Evolutionary conservation across 148 eudicot genomes (phyloP).

Genomic region (Heliamphora exappendiculata): DNA sequence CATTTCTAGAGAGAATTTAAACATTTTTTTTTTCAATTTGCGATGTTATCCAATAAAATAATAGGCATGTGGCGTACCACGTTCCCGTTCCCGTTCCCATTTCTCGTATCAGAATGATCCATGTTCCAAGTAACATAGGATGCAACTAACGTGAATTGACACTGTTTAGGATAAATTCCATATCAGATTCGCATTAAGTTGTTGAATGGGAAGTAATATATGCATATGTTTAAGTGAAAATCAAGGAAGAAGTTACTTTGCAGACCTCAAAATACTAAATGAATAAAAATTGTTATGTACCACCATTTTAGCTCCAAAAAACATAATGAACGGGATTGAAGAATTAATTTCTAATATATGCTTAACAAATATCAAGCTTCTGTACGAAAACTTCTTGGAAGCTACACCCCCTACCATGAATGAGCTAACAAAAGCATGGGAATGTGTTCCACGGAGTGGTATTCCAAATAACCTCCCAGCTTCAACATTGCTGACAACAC

Average conservation of each 20-base stretch:
- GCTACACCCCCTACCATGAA: constrained; percentile 30
- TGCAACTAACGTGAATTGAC: too few relatives aligned
- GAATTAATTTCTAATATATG: not conserved
- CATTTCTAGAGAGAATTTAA: too few relatives aligned
- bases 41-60: too few relatives aligned
- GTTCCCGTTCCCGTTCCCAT: too few relatives aligned
- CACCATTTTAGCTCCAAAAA: too few relatives aligned
- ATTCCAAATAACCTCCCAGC: constrained; percentile 97
- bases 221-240: not conserved
- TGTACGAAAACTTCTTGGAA: not conserved
- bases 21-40: too few relatives aligned
- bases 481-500: constrained; percentile 69
- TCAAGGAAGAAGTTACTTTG: not conserved
- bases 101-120: too few relatives aligned
- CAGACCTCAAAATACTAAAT: not conserved
- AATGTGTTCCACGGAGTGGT: constrained; percentile 92
- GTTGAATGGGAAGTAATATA: not conserved
- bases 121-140: too few relatives aligned
- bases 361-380: not conserved
- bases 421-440: constrained; percentile 99
- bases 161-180: too few relatives aligned
- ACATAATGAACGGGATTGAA: too few relatives aligned
- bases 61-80: too few relatives aligned
- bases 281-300: not conserved
- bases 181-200: too few relatives aligned